Conservation (phyloP, 768 basidiomycete species). For the Phaeotremella fagi region DNA sequence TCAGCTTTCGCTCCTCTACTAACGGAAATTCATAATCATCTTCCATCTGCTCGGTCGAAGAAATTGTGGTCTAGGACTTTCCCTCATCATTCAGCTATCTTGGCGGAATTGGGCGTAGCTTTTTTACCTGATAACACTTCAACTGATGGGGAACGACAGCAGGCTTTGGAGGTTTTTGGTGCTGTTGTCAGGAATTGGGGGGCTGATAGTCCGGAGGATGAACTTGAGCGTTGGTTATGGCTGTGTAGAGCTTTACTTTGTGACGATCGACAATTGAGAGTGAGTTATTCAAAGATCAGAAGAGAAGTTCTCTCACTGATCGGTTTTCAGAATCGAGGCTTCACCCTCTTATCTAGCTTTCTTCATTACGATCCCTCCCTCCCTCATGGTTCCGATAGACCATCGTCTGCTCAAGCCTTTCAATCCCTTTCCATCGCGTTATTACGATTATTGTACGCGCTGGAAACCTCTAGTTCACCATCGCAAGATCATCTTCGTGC, state of each 20-base stretch:
- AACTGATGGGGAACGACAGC: slow-evolving; percentile 30
- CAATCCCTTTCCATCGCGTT: slow-evolving; percentile 13
- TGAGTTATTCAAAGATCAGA: neutral
- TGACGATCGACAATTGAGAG: slow-evolving; percentile 28
- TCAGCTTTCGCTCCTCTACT: slow-evolving; percentile 38
- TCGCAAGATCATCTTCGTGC: slow-evolving; percentile 16
- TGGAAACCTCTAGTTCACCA: slow-evolving; percentile 19
- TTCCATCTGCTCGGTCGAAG: slow-evolving; percentile 36
- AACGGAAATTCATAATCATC: slow-evolving; percentile 32
- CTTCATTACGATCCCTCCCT: slow-evolving; percentile 24
- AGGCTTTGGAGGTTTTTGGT: slow-evolving; percentile 39
- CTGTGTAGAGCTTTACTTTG: slow-evolving; percentile 23
- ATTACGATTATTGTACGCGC: slow-evolving; percentile 18
- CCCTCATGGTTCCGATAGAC: slow-evolving; percentile 16
- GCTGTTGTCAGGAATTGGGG: slow-evolving; percentile 35
- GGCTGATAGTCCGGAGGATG: slow-evolving; percentile 31
- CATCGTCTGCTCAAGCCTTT: slow-evolving; percentile 18
- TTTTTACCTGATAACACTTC: slow-evolving; percentile 20
- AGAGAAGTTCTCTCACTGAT: neutral
- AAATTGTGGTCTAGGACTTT: slow-evolving; percentile 37
- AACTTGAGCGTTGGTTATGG: slow-evolving; percentile 38
- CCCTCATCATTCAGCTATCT: slow-evolving; percentile 36
- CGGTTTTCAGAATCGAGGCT: slow-evolving; percentile 20
- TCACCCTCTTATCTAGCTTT: slow-evolving; percentile 22
- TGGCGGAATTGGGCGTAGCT: slow-evolving; percentile 29